phyloP scores from a whole-genome alignment of 1,139 yeast genomes.

The Ashbya aceris region DNA sequence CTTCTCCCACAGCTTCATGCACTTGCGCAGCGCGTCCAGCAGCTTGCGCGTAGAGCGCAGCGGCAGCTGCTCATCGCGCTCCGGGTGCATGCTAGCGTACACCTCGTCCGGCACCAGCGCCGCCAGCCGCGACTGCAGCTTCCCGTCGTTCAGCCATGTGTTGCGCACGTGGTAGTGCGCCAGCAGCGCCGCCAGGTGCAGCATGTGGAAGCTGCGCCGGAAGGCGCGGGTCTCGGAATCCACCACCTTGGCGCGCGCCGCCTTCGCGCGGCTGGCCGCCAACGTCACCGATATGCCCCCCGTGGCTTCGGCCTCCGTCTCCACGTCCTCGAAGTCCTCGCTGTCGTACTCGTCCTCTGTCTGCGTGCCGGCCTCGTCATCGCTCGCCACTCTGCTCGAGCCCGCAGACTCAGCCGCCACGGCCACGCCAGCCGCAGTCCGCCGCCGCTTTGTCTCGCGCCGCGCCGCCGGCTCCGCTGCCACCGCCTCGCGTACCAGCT shows the following conservation, averaged over 20 bases:
- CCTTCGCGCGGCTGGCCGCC: slow-evolving; percentile 13
- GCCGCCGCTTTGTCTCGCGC: slow-evolving; percentile 8
- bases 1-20: slow-evolving; percentile 54
- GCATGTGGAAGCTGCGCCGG: slow-evolving; percentile 50
- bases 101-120: slow-evolving; percentile 41
- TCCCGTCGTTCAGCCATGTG: slow-evolving; percentile 57
- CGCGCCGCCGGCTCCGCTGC: slow-evolving; percentile 31
- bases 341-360: slow-evolving; percentile 25
- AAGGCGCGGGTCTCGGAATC: slow-evolving; percentile 44
- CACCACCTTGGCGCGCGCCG: slow-evolving; percentile 33
- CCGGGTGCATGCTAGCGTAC: slow-evolving; percentile 41
- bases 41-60: slow-evolving; percentile 55
- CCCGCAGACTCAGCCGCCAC: slow-evolving; percentile 24
- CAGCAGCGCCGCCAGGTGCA: slow-evolving; percentile 48
- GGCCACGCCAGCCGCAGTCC: slow-evolving; percentile 27
- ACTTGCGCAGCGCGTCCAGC: slow-evolving; percentile 61
- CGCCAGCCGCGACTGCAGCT: slow-evolving; percentile 35
- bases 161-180: slow-evolving; percentile 61
- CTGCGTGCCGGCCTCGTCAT: slow-evolving; percentile 38
- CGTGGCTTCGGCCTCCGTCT: slow-evolving; percentile 17
- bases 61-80: slow-evolving; percentile 29
- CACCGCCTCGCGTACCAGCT: slow-evolving; percentile 32
- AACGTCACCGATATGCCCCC: slow-evolving; percentile 24
- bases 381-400: slow-evolving; percentile 27
- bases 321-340: slow-evolving; percentile 37